Evolutionary conservation across 306 rosid species (phyloP), one percentile per base, ranked within the genome.

Genomic region (Inga laurina): DNA sequence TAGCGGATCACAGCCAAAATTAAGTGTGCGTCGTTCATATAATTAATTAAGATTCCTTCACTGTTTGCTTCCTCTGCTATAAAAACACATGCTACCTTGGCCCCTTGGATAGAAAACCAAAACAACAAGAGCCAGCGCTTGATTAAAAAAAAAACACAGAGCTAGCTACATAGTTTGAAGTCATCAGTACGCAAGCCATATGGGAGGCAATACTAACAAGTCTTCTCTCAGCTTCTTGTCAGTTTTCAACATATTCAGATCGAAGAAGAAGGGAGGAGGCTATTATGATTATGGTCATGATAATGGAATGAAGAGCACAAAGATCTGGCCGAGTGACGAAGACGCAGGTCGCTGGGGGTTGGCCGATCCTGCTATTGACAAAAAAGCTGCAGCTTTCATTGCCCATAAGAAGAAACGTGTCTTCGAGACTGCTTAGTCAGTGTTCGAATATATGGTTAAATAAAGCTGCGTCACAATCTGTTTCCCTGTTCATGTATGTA

Each of bases 321-420:
- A 65, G 84, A 86, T 84, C 21, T 89, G 91, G 91, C 93, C 90
- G 0, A 92, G 96, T 34, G 93, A 92, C 27, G 88, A 77, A 16
- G 98, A 94, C 87, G 80, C 54, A 81, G 88, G 72, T 0, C 76
- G 52, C 14, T 86, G 80, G 79, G 87, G 91, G 22, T 87, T 85
- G 2, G 97, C 92, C 10, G 95, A 89, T 64, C 98, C 89, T 30
- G 80, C 68, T 41, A 90, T 94, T 74, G 89, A 94, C 80, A 66
- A 14, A 34, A 91, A 78, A 75, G 95, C 97, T 18, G 84, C 82
- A 3, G 81, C n/a, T 65, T 91, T 85, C 87, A 91, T 94, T 81
- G 81, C 46, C 76, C 35, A 65, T 37, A 84, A 41, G 61, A 85
- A 68, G 87, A 82, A 67, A 72, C 81, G 89, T 71, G 85, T 21